Percentiles rank a stretch among this genome's conserved stretches.
These are phyloP conservation scores for Psidium friedrichsthalianum DNA, from an alignment of 345 rosid species.

Conservation along the genomic window DNA sequence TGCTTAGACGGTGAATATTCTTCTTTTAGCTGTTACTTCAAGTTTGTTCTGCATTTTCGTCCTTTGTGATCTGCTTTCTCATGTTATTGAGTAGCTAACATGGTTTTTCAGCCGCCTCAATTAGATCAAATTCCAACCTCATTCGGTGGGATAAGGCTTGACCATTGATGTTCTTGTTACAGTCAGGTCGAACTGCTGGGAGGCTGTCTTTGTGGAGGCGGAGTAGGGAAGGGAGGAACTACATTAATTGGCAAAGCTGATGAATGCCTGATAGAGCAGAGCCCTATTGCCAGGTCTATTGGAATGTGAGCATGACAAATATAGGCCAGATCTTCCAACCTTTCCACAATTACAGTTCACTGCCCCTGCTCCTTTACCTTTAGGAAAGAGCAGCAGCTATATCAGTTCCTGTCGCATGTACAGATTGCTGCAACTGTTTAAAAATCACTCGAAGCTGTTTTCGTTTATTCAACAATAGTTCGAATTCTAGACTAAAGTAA, in stretches of 20 bases:
- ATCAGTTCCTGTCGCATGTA: background rate
- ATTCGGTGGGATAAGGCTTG: background rate
- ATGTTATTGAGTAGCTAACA: background rate
- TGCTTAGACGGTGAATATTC: background rate
- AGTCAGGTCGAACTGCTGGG: background rate
- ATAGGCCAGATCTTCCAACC: background rate
- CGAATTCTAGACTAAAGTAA: background rate
- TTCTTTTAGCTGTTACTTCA: background rate
- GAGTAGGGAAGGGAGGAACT: background rate
- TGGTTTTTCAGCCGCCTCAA: background rate
- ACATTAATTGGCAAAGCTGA: background rate
- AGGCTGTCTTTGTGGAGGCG: background rate
- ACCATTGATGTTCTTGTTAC: background rate
- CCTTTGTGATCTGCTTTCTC: background rate
- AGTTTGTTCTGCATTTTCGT: background rate
- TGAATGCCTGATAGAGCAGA: background rate
- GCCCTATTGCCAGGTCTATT: background rate
- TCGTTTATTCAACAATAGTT: background rate
- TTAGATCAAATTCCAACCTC: background rate
- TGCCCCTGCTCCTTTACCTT: too few relatives aligned
- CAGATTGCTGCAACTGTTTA: background rate
- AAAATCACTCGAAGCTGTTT: background rate
- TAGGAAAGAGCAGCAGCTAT: background rate
- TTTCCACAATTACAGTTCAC: too few relatives aligned
- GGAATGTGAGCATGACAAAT: background rate